phyloP scores from a whole-genome alignment of 148 eudicot species.

The Rhododendron ferrugineum region DNA sequence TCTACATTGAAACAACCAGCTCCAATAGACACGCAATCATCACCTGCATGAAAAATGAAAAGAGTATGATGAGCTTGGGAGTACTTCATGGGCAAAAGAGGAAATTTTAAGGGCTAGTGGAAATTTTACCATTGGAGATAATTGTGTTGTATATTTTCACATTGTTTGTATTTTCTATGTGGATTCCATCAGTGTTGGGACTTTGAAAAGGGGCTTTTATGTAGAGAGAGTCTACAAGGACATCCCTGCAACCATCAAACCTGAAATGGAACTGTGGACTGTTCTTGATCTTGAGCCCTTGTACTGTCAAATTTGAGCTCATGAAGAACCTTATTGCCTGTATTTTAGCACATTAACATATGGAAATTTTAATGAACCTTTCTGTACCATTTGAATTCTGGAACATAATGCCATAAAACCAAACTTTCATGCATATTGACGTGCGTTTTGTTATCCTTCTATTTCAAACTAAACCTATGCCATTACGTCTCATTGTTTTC shows the following conservation, averaged over 20 bases:
- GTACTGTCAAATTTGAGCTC: conserved; percentile 57
- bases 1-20: conserved; percentile 75
- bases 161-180: conserved; percentile 68
- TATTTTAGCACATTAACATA: neutral
- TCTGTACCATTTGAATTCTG: neutral
- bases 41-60: conserved; percentile 37
- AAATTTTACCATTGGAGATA: conserved; percentile 61
- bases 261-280: conserved; percentile 90
- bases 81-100: neutral
- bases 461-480: neutral
- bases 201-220: conserved; percentile 64
- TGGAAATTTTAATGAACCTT: neutral
- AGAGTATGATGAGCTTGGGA: neutral
- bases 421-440: neutral
- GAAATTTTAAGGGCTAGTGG: neutral
- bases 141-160: conserved; percentile 64
- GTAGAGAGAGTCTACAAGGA: conserved; percentile 48
- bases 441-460: neutral
- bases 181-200: conserved; percentile 96
- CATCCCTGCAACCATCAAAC: conserved; percentile 59
- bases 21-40: conserved; percentile 92
- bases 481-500: neutral
- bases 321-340: conserved; percentile 80
- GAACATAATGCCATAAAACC: neutral
- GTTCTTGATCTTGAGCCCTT: conserved; percentile 53